These are phyloP conservation scores for Kwoniella heveanensis DNA, from an alignment of 768 basidiomycete species.

Conservation along the genomic window DNA sequence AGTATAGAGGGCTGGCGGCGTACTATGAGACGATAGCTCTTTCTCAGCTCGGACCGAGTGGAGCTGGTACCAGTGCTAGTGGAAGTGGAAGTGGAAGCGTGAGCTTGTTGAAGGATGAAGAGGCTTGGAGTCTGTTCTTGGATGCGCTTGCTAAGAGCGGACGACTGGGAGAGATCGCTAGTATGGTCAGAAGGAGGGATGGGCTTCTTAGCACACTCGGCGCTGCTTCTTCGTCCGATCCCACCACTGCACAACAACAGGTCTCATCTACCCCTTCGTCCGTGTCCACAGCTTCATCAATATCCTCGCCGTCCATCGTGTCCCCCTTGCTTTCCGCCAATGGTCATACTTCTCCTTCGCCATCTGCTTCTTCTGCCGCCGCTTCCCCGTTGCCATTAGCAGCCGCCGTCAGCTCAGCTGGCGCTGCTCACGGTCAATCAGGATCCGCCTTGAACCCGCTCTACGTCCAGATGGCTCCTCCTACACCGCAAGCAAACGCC, in stretches of 20 bases:
- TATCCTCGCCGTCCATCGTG: not conserved
- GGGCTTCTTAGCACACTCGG: slow-evolving; percentile 11
- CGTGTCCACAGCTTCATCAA: slow-evolving; percentile 1
- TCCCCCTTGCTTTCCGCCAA: not conserved
- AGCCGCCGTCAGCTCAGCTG: slow-evolving; percentile 65
- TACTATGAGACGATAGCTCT: slow-evolving; percentile 51
- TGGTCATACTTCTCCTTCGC: no score
- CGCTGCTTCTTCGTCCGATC: slow-evolving; percentile 1
- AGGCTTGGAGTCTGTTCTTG: slow-evolving; percentile 32
- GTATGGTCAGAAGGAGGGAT: slow-evolving; percentile 67
- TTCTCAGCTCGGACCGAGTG: slow-evolving; percentile 1
- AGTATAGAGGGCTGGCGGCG: slow-evolving; percentile 27
- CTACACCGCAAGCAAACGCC: slow-evolving; percentile 39
- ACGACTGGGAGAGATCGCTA: slow-evolving; percentile 61
- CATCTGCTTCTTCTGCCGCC: not conserved
- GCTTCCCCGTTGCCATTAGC: slow-evolving; percentile 59
- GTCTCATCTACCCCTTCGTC: slow-evolving; percentile 1
- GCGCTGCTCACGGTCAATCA: slow-evolving; percentile 44
- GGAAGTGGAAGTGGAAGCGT: slow-evolving; percentile 16
- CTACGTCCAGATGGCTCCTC: slow-evolving; percentile 50
- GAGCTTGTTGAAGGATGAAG: slow-evolving; percentile 29
- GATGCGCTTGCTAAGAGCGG: slow-evolving; percentile 33
- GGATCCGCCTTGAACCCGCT: slow-evolving; percentile 50
- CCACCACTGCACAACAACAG: slow-evolving; percentile 5
- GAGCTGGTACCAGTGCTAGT: not conserved